Base-by-base conservation (phyloP, 176 grass and related monocot species). In the Oryza coarctata region DNA sequence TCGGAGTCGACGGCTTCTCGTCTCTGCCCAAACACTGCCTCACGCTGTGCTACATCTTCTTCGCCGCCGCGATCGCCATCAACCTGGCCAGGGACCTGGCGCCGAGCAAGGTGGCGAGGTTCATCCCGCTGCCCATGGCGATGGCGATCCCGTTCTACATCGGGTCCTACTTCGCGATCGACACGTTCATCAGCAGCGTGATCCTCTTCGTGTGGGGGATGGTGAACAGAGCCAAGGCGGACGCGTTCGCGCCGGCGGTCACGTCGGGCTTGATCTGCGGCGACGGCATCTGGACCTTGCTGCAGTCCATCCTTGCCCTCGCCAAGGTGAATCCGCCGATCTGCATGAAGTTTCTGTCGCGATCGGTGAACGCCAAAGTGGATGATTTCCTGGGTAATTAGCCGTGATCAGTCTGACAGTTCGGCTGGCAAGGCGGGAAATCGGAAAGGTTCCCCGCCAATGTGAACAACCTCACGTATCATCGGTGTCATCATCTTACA, bases 311-410 rank as follows among this genome's bases (percentile, higher is more conserved):
- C 6, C 87, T 89, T 3, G 83, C 87, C 2, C 83, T 89, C 4
- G 82, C 83, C 43, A 89, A 89, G 83, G 83, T 89, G 72, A 86
- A 89, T 65, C 87, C 87, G 15, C 87, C 87, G 1, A 89, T 89
- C 61, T 89, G 87, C 87, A 89, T 89, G 87, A 89, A 89, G 83
- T 89, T 89, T 28, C 26, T 89, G 14, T 81, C 87, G 10, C 85
- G 87, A 32, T 71, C 87, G 20, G 77, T 44, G 32, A 89, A 89
- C 3, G 71, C 82, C 36, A 36, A 76, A n/a, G 87, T 89, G 65
- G 82, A 89, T 36, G 14, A 23, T 77, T 81, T 76, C 55, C 57
- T 89, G 26, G 55, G 71, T 28, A 89, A 76, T 11, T 89, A 89
- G 50, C 17, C 12, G 17, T 3, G 36, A 26, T 33, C 31, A 39